phyloP scores from a whole-genome alignment of 345 rosid species.

The Aquilaria malaccensis region DNA sequence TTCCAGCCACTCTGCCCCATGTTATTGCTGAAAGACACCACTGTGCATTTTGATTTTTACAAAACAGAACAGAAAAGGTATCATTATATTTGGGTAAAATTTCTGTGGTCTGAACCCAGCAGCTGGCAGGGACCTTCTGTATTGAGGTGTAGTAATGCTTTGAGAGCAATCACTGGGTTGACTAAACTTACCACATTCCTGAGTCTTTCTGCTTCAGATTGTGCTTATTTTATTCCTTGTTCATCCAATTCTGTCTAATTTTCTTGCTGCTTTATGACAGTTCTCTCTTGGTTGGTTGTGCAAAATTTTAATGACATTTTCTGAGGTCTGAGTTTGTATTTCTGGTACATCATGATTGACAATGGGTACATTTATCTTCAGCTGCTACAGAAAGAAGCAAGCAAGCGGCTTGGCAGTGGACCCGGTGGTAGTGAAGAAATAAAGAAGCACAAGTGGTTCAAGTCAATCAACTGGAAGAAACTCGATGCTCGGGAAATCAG shows the following conservation, averaged over 20 bases:
- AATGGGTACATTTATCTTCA: slow-evolving; percentile 9
- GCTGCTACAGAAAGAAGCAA: slow-evolving; percentile 39
- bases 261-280: neutral
- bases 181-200: no score
- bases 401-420: slow-evolving; percentile 44
- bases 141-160: no score
- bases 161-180: no score
- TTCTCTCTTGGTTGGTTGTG: neutral
- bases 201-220: neutral
- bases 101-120: no score
- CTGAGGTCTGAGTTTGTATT: neutral
- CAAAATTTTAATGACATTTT: neutral
- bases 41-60: neutral
- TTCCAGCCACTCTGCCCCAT: no score
- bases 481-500: slow-evolving; percentile 35
- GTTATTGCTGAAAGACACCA: neutral
- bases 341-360: neutral
- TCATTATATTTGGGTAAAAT: no score
- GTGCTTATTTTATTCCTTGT: neutral
- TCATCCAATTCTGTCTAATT: slow-evolving; percentile 2
- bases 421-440: slow-evolving; percentile 34
- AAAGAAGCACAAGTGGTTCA: slow-evolving; percentile 47
- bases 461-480: slow-evolving; percentile 42
- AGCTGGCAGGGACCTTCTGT: no score
- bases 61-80: no score